These are phyloP conservation scores for Globisporangium solare DNA, from an alignment of 352 stramenopile genomes.

Conservation along the genomic window DNA sequence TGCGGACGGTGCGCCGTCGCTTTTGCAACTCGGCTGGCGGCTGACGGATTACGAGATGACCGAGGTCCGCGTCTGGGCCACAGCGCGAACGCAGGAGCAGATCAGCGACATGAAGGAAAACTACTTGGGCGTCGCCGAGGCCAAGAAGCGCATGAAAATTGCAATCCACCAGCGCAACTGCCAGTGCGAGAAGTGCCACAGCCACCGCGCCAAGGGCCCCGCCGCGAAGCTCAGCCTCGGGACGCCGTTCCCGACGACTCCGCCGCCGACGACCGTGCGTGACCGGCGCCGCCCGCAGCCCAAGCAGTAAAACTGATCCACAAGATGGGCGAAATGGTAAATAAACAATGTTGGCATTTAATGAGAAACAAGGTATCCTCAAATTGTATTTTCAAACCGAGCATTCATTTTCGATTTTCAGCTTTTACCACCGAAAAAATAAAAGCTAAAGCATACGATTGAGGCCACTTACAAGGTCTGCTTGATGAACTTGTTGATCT, in stretches of 20 bases:
- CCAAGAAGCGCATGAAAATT: conserved; percentile 82
- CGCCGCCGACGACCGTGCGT: conserved; percentile 26
- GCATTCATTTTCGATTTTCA: background rate
- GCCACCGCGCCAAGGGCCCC: conserved; percentile 40
- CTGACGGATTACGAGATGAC: conserved; percentile 65
- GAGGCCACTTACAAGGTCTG: conserved; percentile 86
- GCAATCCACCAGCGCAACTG: conserved; percentile 82
- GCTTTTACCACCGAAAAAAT: too few relatives aligned
- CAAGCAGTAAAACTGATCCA: conserved; percentile 8
- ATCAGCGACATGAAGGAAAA: conserved; percentile 85
- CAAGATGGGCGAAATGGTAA: conserved; percentile 1
- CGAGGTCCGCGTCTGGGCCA: conserved; percentile 77
- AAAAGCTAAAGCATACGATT: too few relatives aligned
- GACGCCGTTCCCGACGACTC: conserved; percentile 40
- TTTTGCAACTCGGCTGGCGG: conserved; percentile 38
- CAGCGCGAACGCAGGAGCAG: conserved; percentile 60
- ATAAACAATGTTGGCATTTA: conserved; percentile 1
- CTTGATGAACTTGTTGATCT: conserved; percentile 96
- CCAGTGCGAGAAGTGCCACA: conserved; percentile 71
- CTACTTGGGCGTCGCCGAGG: conserved; percentile 79
- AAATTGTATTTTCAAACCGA: conserved; percentile 50
- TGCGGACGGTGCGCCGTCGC: conserved; percentile 19
- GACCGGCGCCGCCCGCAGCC: conserved; percentile 36
- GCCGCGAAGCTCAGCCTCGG: conserved; percentile 21
- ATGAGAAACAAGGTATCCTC: background rate